Percentiles rank a stretch among this genome's conserved stretches.
Evolutionary conservation across 1,284 basidiomycete species (phyloP).

Genomic region (Ganoderma lingzhi): DNA sequence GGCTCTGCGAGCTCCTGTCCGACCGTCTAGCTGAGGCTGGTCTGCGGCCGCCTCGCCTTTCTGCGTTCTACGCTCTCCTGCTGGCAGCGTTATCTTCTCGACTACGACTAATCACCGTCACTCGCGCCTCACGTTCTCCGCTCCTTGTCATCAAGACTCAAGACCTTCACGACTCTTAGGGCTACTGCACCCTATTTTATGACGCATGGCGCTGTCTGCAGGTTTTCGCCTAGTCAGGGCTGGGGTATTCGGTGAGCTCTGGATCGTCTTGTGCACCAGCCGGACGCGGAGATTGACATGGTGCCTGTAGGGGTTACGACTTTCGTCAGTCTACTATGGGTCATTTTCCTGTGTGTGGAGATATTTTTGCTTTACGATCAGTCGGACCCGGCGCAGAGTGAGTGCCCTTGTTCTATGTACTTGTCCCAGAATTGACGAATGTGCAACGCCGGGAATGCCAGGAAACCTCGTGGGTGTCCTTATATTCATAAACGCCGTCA

Average conservation of each 20-base stretch:
- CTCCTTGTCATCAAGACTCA: slow-evolving; percentile 5
- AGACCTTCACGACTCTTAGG: slow-evolving; percentile 7
- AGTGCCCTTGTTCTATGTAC: slow-evolving; percentile 31
- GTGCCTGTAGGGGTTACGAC: slow-evolving; percentile 44
- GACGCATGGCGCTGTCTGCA: slow-evolving; percentile 46
- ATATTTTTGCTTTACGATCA: slow-evolving; percentile 49
- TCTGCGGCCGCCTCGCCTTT: slow-evolving; percentile 19
- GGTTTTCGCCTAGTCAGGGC: slow-evolving; percentile 50
- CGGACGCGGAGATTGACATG: slow-evolving; percentile 49
- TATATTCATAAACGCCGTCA: slow-evolving; percentile 55
- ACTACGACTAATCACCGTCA: not conserved
- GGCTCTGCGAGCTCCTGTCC: slow-evolving; percentile 21
- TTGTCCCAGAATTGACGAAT: not conserved
- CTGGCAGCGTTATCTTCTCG: slow-evolving; percentile 18
- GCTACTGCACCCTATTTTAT: slow-evolving; percentile 5
- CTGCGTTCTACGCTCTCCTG: slow-evolving; percentile 15
- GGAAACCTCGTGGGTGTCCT: slow-evolving; percentile 54
- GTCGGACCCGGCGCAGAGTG: slow-evolving; percentile 49
- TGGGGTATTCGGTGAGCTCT: slow-evolving; percentile 50
- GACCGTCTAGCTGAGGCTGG: slow-evolving; percentile 18
- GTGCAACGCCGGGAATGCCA: slow-evolving; percentile 26
- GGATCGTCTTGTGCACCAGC: slow-evolving; percentile 36
- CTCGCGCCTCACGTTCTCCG: slow-evolving; percentile 3
- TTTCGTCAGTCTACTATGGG: slow-evolving; percentile 51
- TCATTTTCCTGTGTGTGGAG: slow-evolving; percentile 50